Evolutionary conservation across 768 basidiomycete species (phyloP).

Genomic region (Suillus lakei): DNA sequence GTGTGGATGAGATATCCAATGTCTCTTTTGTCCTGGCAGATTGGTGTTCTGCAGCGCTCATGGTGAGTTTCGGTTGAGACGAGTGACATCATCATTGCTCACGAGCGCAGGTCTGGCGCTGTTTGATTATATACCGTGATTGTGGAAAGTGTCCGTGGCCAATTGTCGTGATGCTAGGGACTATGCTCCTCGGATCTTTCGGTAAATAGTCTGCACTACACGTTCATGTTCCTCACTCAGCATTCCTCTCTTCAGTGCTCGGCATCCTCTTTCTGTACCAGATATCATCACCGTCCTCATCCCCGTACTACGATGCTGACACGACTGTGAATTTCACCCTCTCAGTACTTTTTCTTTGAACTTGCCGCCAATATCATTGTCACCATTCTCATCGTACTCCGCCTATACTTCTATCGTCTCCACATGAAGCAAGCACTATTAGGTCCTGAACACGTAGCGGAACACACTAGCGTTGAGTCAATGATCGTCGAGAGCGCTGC

Average conservation of each 20-base stretch:
- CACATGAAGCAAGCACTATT: slow-evolving; percentile 18
- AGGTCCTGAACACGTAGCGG: slow-evolving; percentile 27
- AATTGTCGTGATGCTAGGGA: slow-evolving; percentile 22
- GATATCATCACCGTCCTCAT: slow-evolving; percentile 31
- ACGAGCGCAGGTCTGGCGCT: slow-evolving; percentile 31
- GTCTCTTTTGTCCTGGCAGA: slow-evolving; percentile 33
- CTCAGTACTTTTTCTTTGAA: slow-evolving; percentile 32
- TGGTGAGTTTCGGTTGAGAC: slow-evolving; percentile 19
- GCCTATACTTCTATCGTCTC: slow-evolving; percentile 32
- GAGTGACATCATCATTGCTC: neutral
- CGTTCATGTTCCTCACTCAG: neutral
- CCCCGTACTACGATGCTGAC: slow-evolving; percentile 25
- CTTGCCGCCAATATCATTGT: slow-evolving; percentile 30
- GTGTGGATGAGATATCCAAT: slow-evolving; percentile 26
- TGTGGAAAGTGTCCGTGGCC: slow-evolving; percentile 17
- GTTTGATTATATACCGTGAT: slow-evolving; percentile 31
- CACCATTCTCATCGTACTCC: slow-evolving; percentile 28
- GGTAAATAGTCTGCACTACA: slow-evolving; percentile 15
- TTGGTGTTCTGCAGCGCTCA: slow-evolving; percentile 30
- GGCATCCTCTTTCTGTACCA: slow-evolving; percentile 30
- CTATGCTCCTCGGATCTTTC: slow-evolving; percentile 31
- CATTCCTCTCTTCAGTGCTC: slow-evolving; percentile 16
- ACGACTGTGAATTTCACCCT: slow-evolving; percentile 27
- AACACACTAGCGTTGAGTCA: slow-evolving; percentile 30
- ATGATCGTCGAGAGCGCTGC: slow-evolving; percentile 34